These are phyloP conservation scores for Alternaria arborescens DNA, from an alignment of 2,329 filamentous ascomycete species.

Conservation along the genomic window DNA sequence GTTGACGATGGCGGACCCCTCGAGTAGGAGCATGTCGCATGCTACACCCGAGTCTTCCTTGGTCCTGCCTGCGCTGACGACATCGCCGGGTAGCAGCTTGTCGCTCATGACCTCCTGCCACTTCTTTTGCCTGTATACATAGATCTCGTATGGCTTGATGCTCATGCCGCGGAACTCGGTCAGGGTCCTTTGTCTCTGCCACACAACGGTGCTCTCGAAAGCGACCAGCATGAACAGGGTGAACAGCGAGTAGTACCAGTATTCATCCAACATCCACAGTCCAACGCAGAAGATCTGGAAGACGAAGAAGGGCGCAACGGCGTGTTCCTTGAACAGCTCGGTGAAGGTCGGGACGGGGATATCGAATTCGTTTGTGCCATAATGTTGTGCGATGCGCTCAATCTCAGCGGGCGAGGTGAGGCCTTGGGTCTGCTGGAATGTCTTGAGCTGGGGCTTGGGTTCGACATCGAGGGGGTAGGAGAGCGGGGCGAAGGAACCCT, in stretches of 20 bases:
- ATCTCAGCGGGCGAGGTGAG: constrained; percentile 78
- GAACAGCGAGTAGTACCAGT: constrained; percentile 99
- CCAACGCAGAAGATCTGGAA: constrained; percentile 99
- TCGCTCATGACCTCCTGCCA: constrained; percentile 93
- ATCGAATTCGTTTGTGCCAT: constrained; percentile 95
- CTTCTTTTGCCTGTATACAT: constrained; percentile 84
- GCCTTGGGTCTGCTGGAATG: constrained; percentile 83
- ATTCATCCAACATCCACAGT: constrained; percentile 98
- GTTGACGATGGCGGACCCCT: constrained; percentile 96
- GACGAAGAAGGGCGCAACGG: constrained; percentile 98
- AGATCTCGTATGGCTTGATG: constrained; percentile 97
- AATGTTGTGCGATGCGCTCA: constrained; percentile 84
- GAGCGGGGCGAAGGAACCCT: constrained; percentile 80
- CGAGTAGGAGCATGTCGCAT: constrained; percentile 94
- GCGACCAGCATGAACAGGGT: constrained; percentile 98
- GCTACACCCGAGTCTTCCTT: constrained; percentile 98
- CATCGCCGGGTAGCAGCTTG: constrained; percentile 88
- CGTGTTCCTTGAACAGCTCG: constrained; percentile 97
- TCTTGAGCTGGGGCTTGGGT: constrained; percentile 78
- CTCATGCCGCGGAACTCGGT: constrained; percentile 99
- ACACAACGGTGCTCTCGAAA: constrained; percentile 98
- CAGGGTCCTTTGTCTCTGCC: constrained; percentile 95
- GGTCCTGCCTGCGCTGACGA: constrained; percentile 89
- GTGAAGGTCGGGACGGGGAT: constrained; percentile 96
- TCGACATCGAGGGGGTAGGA: constrained; percentile 84